A percentile compares a stretch with the other conserved stretches of the same genome.
These are phyloP conservation scores for Cladosporium sp. DNA, from an alignment of 2,329 filamentous ascomycete species.

Conservation along the genomic window DNA sequence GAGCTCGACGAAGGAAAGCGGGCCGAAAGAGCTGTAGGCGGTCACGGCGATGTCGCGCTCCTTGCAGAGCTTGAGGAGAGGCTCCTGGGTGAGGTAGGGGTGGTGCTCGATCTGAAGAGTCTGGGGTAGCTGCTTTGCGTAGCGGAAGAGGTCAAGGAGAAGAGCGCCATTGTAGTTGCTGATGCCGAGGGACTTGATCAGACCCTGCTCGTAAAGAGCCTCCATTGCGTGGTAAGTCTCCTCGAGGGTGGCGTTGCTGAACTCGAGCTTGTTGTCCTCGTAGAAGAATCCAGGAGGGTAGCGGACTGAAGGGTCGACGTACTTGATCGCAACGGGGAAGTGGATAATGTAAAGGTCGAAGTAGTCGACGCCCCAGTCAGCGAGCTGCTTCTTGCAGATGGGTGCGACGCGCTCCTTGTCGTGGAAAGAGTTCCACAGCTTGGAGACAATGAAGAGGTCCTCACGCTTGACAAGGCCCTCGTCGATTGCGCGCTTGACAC, in stretches of 20 bases:
- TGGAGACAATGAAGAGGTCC: conserved; percentile 89
- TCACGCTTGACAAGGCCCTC: conserved; percentile 80
- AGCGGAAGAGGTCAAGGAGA: conserved; percentile 77
- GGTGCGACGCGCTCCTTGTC: conserved; percentile 74
- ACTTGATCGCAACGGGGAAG: conserved; percentile 85
- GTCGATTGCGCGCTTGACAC: conserved; percentile 75
- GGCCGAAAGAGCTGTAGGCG: conserved; percentile 83
- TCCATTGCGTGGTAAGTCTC: conserved; percentile 86
- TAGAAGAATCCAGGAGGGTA: conserved; percentile 78
- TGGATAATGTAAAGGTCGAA: conserved; percentile 80
- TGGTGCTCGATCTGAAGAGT: conserved; percentile 89
- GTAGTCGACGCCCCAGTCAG: conserved; percentile 83
- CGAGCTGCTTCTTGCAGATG: conserved; percentile 74
- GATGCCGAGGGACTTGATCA: conserved; percentile 75
- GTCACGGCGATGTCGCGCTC: conserved; percentile 72
- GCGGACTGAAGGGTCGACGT: conserved; percentile 74
- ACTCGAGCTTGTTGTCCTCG: conserved; percentile 64
- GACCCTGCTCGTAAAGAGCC: conserved; percentile 65
- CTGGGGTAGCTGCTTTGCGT: conserved; percentile 72
- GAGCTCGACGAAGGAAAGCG: conserved; percentile 76
- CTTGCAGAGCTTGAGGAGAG: conserved; percentile 70
- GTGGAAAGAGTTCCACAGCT: conserved; percentile 93
- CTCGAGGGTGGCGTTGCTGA: conserved; percentile 71
- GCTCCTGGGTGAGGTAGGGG: conserved; percentile 78
- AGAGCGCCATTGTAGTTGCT: conserved; percentile 80